Percentiles rank a stretch among this genome's conserved stretches.
These are phyloP conservation scores for Fragaria nilgerrensis DNA, from an alignment of 306 rosid genomes.

Conservation along the genomic window DNA sequence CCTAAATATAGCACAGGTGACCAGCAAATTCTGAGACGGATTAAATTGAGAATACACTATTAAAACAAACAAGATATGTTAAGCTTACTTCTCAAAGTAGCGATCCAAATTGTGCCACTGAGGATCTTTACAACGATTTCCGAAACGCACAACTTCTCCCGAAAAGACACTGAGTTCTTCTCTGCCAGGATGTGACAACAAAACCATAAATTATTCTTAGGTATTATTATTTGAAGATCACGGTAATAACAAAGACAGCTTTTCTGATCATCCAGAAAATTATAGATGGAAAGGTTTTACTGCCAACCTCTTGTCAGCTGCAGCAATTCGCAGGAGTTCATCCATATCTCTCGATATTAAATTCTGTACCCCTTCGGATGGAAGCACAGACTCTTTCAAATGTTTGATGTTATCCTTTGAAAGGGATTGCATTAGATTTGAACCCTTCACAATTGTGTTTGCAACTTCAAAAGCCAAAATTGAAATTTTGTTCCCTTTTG, in stretches of 20 bases:
- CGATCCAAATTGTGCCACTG: slow-evolving; percentile 98
- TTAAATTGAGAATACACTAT: slow-evolving; percentile 15
- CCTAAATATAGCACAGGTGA: slow-evolving; percentile 47
- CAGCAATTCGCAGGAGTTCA: slow-evolving; percentile 89
- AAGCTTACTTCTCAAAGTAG: slow-evolving; percentile 82
- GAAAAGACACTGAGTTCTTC: slow-evolving; percentile 86
- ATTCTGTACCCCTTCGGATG: slow-evolving; percentile 87
- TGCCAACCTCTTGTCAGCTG: slow-evolving; percentile 90
- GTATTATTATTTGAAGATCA: slow-evolving; percentile 21
- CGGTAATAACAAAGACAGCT: not conserved
- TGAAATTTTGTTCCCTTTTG: slow-evolving; percentile 86
- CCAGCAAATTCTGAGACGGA: slow-evolving; percentile 19
- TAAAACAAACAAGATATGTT: slow-evolving; percentile 23
- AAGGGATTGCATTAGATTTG: slow-evolving; percentile 94
- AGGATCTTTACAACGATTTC: slow-evolving; percentile 99
- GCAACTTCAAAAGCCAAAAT: slow-evolving; percentile 99
- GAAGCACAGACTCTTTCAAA: slow-evolving; percentile 86
- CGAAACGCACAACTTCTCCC: slow-evolving; percentile 97
- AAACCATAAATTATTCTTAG: slow-evolving; percentile 22
- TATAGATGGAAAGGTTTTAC: not conserved
- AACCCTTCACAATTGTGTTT: slow-evolving; percentile 92
- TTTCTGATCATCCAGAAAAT: not conserved
- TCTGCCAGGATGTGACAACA: slow-evolving; percentile 61
- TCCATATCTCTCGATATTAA: slow-evolving; percentile 81
- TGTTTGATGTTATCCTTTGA: slow-evolving; percentile 84